Evolutionary conservation across 1,139 yeast genomes (phyloP), one percentile per base, ranked within the genome.

Genomic region (Candida sp.): DNA sequence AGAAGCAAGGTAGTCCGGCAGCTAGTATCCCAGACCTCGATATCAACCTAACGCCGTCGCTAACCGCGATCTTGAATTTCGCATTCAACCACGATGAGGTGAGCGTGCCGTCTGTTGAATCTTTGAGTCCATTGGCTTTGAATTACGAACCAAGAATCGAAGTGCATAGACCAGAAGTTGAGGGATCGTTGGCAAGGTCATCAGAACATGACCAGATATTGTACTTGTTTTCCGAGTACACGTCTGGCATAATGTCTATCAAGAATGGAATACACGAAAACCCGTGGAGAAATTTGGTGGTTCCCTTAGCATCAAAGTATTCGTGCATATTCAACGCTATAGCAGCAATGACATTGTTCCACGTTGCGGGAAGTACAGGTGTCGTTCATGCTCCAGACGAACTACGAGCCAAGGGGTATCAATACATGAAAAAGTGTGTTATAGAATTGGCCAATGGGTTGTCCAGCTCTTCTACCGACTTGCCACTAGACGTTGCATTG

Each of bases 261-360:
- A 84, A 82, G 57, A 82, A 83, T 57, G 89, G 88, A 0, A 81
- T 83, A 0, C 69, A 78, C 5, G 89, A 85, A 54, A 85, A 86
- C 58, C 90, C 90, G 4, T 86, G 91, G 90, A 69, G 87, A 48
- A 75, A 78, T n/a, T 63, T 78, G 43, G 67, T 85, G 46, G 67
- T 85, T 58, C 90, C 90, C 0, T 63, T 83, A 48, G 85, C 88
- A 0, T 60, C 70, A 5, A 69, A 75, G 43, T 78, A 83, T 58
- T 74, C 85, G 0, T 86, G 85, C 25, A 66, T 84, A 53, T 82
- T 80, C 66, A 83, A 84, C 62, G 84, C 89, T 0, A 71, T 86
- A 47, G 85, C 88, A 1, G 80, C 89, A 3, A 83, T 86, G 84
- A 83, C 90, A 0, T 71, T 83, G 50, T 84, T 85, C 57, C 90